Percentiles rank a stretch among this genome's conserved stretches.
Conservation (phyloP, 495 filamentous ascomycete species). For the Neurospora sp. region DNA sequence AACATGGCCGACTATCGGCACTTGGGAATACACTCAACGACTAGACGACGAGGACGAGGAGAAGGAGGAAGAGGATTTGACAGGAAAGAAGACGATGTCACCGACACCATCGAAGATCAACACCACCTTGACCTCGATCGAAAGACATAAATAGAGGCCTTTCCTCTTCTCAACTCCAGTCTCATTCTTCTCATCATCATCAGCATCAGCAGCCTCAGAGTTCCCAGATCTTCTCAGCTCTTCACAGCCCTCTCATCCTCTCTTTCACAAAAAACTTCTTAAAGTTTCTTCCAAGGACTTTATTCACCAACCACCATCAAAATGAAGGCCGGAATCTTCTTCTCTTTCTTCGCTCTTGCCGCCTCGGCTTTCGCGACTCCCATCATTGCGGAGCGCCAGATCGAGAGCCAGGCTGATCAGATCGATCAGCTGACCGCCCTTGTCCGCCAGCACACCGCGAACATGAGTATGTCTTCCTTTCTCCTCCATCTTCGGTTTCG, state of each 20-base stretch:
- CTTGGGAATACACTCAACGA: neutral
- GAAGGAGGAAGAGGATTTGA: neutral
- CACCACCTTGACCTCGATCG: neutral
- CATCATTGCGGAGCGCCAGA: slow-evolving; percentile 14
- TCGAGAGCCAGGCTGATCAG: slow-evolving; percentile 23
- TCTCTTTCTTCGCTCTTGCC: slow-evolving; percentile 26
- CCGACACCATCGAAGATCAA: neutral
- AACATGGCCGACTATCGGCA: neutral
- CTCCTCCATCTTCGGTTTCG: too few species aligned
- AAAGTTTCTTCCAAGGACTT: neutral
- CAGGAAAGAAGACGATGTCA: neutral
- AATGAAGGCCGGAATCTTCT: slow-evolving; percentile 27
- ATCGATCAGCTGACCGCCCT: slow-evolving; percentile 19
- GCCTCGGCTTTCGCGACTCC: slow-evolving; percentile 25
- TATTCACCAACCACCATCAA: slow-evolving; percentile 5
- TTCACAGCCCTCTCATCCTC: neutral
- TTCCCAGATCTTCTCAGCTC: neutral
- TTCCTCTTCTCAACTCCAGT: neutral
- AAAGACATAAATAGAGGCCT: neutral
- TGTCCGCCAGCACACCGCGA: slow-evolving; percentile 23
- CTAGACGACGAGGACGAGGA: neutral
- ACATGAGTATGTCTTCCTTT: slow-evolving; percentile 22
- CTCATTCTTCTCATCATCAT: neutral
- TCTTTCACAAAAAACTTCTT: neutral
- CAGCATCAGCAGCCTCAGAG: neutral